phyloP scores from a whole-genome alignment of 1,284 basidiomycete genomes.

The Pascua guehoae region DNA sequence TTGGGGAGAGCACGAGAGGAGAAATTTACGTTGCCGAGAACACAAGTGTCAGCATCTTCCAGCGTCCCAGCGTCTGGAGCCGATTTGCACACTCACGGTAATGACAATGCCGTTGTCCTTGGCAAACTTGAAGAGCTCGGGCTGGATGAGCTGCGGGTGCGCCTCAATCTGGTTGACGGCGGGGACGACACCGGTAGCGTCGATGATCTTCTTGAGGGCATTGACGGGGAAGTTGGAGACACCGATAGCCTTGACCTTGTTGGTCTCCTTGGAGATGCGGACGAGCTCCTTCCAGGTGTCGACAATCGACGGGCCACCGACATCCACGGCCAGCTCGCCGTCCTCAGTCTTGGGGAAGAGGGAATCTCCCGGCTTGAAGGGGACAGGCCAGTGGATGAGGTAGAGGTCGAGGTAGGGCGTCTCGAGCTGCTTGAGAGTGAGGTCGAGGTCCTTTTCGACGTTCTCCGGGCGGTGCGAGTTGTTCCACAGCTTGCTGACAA shows the following conservation, averaged over 20 bases:
- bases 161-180: conserved; percentile 79
- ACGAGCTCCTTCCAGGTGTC: conserved; percentile 47
- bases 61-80: conserved; percentile 51
- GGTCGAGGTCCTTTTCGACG: conserved; percentile 69
- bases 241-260: conserved; percentile 43
- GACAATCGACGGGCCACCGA: conserved; percentile 25
- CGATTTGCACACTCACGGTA: conserved; percentile 57
- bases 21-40: no score
- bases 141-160: conserved; percentile 59
- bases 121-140: conserved; percentile 42
- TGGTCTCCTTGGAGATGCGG: conserved; percentile 38
- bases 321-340: conserved; percentile 26
- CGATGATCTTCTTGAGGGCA: conserved; percentile 65
- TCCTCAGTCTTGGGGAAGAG: conserved; percentile 53
- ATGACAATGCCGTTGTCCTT: conserved; percentile 70
- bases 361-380: conserved; percentile 63
- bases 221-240: conserved; percentile 77
- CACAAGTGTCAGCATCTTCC: no score
- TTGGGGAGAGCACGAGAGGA: neutral
- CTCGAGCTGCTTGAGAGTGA: conserved; percentile 67
- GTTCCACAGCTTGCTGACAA: conserved; percentile 64
- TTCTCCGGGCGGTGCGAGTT: conserved; percentile 44
- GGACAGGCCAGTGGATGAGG: conserved; percentile 82
- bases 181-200: conserved; percentile 71
- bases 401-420: conserved; percentile 76